Evolutionary conservation across 1,284 basidiomycete species (phyloP).

Genomic region (Ustilago tritici): DNA sequence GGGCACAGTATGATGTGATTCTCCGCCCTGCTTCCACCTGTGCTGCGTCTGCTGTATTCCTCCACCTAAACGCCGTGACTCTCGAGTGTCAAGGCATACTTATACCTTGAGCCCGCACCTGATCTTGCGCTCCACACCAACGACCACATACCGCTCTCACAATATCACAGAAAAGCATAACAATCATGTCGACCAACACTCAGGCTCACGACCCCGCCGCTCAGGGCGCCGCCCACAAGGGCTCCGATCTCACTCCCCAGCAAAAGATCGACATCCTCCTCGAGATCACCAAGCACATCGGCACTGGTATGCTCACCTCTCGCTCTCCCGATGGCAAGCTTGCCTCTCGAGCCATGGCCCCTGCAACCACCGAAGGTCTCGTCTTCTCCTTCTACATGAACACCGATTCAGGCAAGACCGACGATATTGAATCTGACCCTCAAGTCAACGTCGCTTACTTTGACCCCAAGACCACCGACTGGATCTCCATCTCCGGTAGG

Average conservation of each 20-base stretch:
- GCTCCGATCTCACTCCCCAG: slow-evolving; percentile 40
- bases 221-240: slow-evolving; percentile 45
- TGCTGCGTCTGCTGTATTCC: background rate
- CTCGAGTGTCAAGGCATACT: background rate
- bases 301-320: slow-evolving; percentile 80
- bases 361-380: slow-evolving; percentile 74
- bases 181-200: slow-evolving; percentile 43
- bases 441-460: slow-evolving; percentile 73
- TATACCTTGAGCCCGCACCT: slow-evolving; percentile 6
- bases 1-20: slow-evolving; percentile 6
- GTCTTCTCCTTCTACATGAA: slow-evolving; percentile 64
- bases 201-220: slow-evolving; percentile 55
- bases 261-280: slow-evolving; percentile 56
- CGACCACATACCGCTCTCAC: background rate
- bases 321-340: slow-evolving; percentile 80
- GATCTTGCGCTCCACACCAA: background rate
- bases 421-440: slow-evolving; percentile 55
- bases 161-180: background rate
- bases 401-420: slow-evolving; percentile 61
- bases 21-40: background rate
- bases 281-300: slow-evolving; percentile 54
- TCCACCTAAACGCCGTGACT: background rate
- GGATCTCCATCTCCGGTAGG: slow-evolving; percentile 85
- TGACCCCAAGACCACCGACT: slow-evolving; percentile 79
- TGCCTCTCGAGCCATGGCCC: slow-evolving; percentile 87